A percentile compares a stretch with the other conserved stretches of the same genome.
Conservation (phyloP, 305 asterid species). For the Fraxinus greggii region DNA sequence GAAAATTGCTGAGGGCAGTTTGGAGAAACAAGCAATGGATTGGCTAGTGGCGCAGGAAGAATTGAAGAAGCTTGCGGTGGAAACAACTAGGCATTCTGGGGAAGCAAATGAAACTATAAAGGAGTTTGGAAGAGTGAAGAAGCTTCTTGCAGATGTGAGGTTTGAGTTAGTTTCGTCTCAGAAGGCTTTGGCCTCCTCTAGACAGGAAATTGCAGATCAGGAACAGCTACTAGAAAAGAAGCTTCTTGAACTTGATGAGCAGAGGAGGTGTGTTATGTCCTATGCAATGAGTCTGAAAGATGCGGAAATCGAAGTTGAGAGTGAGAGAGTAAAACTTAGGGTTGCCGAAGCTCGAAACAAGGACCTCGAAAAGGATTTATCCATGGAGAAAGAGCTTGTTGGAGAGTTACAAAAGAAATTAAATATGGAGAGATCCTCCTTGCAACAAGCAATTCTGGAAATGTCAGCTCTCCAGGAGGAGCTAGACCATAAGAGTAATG, state of each 20-base stretch:
- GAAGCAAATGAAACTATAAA: conserved; percentile 54
- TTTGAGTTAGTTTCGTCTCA: conserved; percentile 68
- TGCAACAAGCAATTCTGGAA: conserved; percentile 48
- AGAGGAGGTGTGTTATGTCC: conserved; percentile 49
- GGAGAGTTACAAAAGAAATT: conserved; percentile 51
- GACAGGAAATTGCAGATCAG: conserved; percentile 52
- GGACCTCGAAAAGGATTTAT: conserved; percentile 61
- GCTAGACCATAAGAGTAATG: conserved; percentile 46
- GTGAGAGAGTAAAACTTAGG: conserved; percentile 59
- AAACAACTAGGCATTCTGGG: conserved; percentile 41
- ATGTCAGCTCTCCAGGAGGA: conserved; percentile 48
- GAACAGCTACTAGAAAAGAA: conserved; percentile 54
- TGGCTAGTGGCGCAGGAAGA: conserved; percentile 75
- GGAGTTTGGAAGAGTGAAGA: conserved; percentile 65
- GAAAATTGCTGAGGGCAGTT: conserved; percentile 48
- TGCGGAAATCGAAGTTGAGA: conserved; percentile 66
- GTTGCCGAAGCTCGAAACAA: conserved; percentile 62
- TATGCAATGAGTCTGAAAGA: conserved; percentile 57
- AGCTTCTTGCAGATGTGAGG: conserved; percentile 68
- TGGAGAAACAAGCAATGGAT: conserved; percentile 73
- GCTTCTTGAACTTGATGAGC: conserved; percentile 62
- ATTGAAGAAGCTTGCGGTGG: conserved; percentile 57
- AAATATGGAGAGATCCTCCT: conserved; percentile 46
- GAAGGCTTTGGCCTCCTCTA: conserved; percentile 56
- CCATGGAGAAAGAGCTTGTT: conserved; percentile 61